Evolutionary conservation across 805 yeast species (phyloP), one percentile per base, ranked within the genome.

Genomic region (Cyberlindnera xylosilytica): DNA sequence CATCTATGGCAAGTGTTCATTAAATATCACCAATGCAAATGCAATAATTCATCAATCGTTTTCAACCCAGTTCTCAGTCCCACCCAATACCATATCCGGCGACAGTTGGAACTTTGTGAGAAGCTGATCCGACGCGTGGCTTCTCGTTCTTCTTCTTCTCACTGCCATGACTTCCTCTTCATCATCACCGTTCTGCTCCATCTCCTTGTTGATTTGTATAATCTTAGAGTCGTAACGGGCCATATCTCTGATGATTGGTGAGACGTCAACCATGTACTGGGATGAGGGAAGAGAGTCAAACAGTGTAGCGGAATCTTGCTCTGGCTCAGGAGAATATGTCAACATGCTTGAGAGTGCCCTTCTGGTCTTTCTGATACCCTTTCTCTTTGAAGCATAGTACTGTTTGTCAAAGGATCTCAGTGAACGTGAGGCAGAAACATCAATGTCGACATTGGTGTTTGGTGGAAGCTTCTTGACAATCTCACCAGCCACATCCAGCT

Each of bases 401-500:
- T 28, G 22, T 17, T 40, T 42, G 18, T 55, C 62, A 2, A 15
- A 20, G 6, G 16, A 23, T 30, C 48, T 48, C 5, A 56, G 27
- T 4, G 23, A 15, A 7, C 18, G 28, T 2, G 28, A 2, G 9
- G 27, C 6, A 6, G 20, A 6, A 2, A 13, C 13, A 13, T 30
- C 4, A 3, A 7, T 8, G 0, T 20, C 17, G 6, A 20, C n/a
- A 10, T n/a, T 10, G 10, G 44, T 34, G 15, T 24, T 26, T 8
- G 6, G 2, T 8, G 60, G 55, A 7, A 56, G 26, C 2, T 15
- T 10, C 2, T 11, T 4, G 2, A 9, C 10, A 0, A 54, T 12
- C 20, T 50, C 54, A 10, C 34, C 8, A 0, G 70, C 67, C 5
- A 67, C 51, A 42, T 66, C 61, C n/a, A 57, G 47, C 46, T 74